phyloP scores from a whole-genome alignment of 495 filamentous ascomycete genomes.

The Chaetomium tenue region DNA sequence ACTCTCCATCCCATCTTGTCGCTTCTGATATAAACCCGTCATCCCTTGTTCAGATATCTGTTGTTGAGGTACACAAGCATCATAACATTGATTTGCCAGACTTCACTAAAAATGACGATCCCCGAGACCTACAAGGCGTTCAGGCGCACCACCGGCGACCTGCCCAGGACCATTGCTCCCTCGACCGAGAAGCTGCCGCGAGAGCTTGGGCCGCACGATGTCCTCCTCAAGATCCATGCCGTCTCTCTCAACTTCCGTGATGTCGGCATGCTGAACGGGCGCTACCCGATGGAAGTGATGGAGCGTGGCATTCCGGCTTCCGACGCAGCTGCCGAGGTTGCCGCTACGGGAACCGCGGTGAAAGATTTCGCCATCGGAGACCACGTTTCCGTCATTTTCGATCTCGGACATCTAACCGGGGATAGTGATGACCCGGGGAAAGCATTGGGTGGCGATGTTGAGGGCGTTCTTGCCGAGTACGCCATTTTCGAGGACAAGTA shows the following conservation, averaged over 20 bases:
- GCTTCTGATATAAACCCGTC: neutral
- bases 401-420: conserved; percentile 25
- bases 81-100: neutral
- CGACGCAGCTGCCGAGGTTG: conserved; percentile 49
- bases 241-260: conserved; percentile 54
- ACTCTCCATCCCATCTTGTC: too few relatives aligned
- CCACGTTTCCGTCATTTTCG: conserved; percentile 29
- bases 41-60: neutral
- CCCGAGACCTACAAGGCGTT: conserved; percentile 27
- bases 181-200: conserved; percentile 23
- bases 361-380: conserved; percentile 36
- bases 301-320: conserved; percentile 32
- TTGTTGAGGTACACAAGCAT: neutral
- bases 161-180: conserved; percentile 9
- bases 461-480: conserved; percentile 38
- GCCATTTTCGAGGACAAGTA: conserved; percentile 32
- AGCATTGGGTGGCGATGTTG: conserved; percentile 29
- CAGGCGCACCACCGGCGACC: conserved; percentile 21
- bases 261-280: conserved; percentile 39
- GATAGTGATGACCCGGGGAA: conserved; percentile 6
- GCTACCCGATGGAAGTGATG: conserved; percentile 28
- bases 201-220: conserved; percentile 36
- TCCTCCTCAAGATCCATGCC: conserved; percentile 49
- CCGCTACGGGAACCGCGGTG: conserved; percentile 40
- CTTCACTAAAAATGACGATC: conserved; percentile 8